These are phyloP conservation scores for Podospora didyma DNA, from an alignment of 495 filamentous ascomycete genomes.

Conservation along the genomic window DNA sequence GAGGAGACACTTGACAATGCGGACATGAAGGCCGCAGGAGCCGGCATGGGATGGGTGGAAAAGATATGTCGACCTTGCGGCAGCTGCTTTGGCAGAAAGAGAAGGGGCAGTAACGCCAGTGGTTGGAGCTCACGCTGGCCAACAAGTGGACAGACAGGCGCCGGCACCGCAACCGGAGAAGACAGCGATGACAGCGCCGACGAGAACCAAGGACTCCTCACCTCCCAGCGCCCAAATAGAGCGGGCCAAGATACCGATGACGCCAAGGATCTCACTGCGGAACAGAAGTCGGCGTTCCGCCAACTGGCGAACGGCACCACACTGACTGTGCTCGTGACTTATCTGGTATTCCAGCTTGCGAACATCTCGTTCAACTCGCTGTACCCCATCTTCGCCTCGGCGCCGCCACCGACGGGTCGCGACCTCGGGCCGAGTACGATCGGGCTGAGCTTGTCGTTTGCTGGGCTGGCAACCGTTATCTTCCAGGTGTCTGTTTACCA, in stretches of 20 bases:
- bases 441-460: slow-evolving; percentile 79
- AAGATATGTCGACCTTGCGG: slow-evolving; percentile 7
- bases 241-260: slow-evolving; percentile 24
- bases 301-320: slow-evolving; percentile 74
- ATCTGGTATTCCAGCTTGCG: slow-evolving; percentile 81
- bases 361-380: slow-evolving; percentile 89
- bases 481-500: slow-evolving; percentile 87
- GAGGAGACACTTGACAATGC: slow-evolving; percentile 81
- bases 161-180: slow-evolving; percentile 34
- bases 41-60: slow-evolving; percentile 13
- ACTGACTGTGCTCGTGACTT: slow-evolving; percentile 71
- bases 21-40: slow-evolving; percentile 31
- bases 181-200: slow-evolving; percentile 26
- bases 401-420: slow-evolving; percentile 69
- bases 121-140: slow-evolving; percentile 25
- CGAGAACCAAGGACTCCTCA: slow-evolving; percentile 24
- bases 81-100: slow-evolving; percentile 11
- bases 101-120: background rate
- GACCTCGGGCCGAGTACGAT: slow-evolving; percentile 73
- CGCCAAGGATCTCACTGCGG: slow-evolving; percentile 23
- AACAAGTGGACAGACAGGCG: slow-evolving; percentile 22
- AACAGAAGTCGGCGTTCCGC: slow-evolving; percentile 39
- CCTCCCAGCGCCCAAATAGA: slow-evolving; percentile 1
- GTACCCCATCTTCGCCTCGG: slow-evolving; percentile 85
- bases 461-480: slow-evolving; percentile 76